A percentile compares a stretch with the other conserved stretches of the same genome.
These are phyloP conservation scores for Fragilaria crotonensis DNA, from an alignment of 108 stramenopile genomes.

Conservation along the genomic window DNA sequence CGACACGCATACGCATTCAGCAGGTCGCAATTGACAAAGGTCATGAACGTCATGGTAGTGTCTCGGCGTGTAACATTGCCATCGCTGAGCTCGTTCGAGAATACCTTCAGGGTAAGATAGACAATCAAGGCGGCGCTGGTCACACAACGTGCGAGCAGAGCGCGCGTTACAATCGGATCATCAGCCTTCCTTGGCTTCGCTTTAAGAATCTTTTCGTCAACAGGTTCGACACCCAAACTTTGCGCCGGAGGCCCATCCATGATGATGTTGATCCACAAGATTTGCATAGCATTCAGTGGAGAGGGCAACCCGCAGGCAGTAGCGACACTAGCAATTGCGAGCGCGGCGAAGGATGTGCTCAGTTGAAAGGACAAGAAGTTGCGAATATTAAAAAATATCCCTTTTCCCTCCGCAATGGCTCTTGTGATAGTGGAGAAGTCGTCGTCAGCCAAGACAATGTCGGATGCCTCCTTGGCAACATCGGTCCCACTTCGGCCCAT, in stretches of 20 bases:
- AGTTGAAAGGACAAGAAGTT: slow-evolving; percentile 96
- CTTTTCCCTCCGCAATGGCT: slow-evolving; percentile 95
- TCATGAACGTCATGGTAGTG: slow-evolving; percentile 98
- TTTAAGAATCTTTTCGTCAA: slow-evolving; percentile 70
- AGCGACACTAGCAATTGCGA: slow-evolving; percentile 85
- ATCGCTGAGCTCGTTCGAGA: slow-evolving; percentile 81
- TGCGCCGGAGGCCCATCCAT: slow-evolving; percentile 97
- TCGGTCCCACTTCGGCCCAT: slow-evolving; percentile 96
- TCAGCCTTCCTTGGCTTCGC: slow-evolving; percentile 83
- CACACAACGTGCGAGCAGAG: slow-evolving; percentile 74
- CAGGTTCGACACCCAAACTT: slow-evolving; percentile 89
- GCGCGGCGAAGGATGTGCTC: slow-evolving; percentile 90
- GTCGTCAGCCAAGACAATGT: slow-evolving; percentile 91
- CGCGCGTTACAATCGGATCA: slow-evolving; percentile 86
- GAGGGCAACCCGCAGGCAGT: slow-evolving; percentile 79
- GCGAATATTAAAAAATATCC: slow-evolving; percentile 98
- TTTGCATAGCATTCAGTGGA: slow-evolving; percentile 97
- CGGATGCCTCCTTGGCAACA: slow-evolving; percentile 97
- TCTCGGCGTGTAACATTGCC: slow-evolving; percentile 77
- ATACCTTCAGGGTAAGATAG: slow-evolving; percentile 80
- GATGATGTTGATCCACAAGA: slow-evolving; percentile 98
- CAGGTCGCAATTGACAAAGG: slow-evolving; percentile 93
- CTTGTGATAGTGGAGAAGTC: slow-evolving; percentile 86
- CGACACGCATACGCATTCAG: slow-evolving; percentile 95
- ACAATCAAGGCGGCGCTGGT: slow-evolving; percentile 84